Evolutionary conservation across 1,284 basidiomycete species (phyloP), one percentile per base, ranked within the genome.

Genomic region (Irpex lacteus): DNA sequence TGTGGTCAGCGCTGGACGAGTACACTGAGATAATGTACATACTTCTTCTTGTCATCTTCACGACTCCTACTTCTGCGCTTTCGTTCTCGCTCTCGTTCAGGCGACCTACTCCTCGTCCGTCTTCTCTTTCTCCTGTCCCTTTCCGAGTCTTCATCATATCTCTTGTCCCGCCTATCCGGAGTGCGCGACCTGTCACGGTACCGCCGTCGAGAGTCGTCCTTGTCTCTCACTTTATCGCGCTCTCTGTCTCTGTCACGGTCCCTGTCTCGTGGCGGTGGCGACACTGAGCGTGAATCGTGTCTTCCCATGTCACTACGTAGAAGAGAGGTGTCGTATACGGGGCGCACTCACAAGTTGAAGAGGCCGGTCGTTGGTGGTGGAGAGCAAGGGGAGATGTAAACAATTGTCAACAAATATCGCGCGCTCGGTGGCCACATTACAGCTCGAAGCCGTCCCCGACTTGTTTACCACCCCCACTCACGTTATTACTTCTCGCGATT

Each of bases 11-110:
- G 53, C 6, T 60, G 0, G 38, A 60, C 37, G 36, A 50, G 19
- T 58, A 60, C 15, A 47, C 52, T 58, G 60, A 34, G 54, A 18
- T 53, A 15, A 56, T 8, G 18, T 9, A 76, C 84, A 63, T 69
- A 91, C 91, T 86, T 91, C 73, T 88, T 91, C 67, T 72, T 76
- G 53, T 77, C 76, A 26, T 72, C 74, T 58, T 79, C 75, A 19
- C 68, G 71, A 63, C 77, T 74, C 11, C 67, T 67, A 67, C 75
- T 77, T 60, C 74, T 68, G 52, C 85, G 82, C 67, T 79, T 80
- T 68, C 78, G 80, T 34, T 80, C 68, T 74, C 70, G 76, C 32
- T 80, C 68, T 74, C 70, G 76, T 59, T 82, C 81, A 60, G 70
- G 71, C 21, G 64, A 60, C 61, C 74, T 75, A 66, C 82, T 83